Percentiles rank a stretch among this genome's conserved stretches.
Conservation (phyloP, 2,329 filamentous ascomycete genomes). For the Metarhizium brunneum region DNA sequence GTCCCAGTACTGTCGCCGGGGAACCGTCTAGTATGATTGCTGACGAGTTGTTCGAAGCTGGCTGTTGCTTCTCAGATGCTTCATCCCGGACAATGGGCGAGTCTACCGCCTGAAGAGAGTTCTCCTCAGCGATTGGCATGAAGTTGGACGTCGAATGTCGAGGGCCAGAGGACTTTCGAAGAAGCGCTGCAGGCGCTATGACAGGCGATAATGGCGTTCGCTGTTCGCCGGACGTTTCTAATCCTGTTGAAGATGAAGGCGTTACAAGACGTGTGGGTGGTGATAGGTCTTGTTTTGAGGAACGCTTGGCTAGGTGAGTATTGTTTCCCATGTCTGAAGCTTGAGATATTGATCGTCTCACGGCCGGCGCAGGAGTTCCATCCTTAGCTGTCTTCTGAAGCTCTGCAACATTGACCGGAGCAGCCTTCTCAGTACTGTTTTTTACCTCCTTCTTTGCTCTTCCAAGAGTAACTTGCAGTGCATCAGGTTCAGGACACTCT, state of each 20-base stretch:
- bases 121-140: slow-evolving; percentile 37
- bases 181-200: neutral
- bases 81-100: slow-evolving; percentile 8
- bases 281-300: slow-evolving; percentile 13
- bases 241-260: neutral
- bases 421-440: slow-evolving; percentile 38
- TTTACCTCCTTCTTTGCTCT: slow-evolving; percentile 5
- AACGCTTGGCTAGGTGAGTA: slow-evolving; percentile 7
- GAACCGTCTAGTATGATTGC: slow-evolving; percentile 11
- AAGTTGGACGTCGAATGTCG: slow-evolving; percentile 12
- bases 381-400: slow-evolving; percentile 54
- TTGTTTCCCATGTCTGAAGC: slow-evolving; percentile 14
- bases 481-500: slow-evolving; percentile 60
- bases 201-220: neutral
- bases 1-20: neutral
- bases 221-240: slow-evolving; percentile 2
- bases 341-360: slow-evolving; percentile 20
- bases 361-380: slow-evolving; percentile 28
- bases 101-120: slow-evolving; percentile 8
- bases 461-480: slow-evolving; percentile 37
- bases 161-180: slow-evolving; percentile 15
- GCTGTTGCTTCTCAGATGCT: neutral
- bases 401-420: slow-evolving; percentile 54
- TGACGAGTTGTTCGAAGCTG: slow-evolving; percentile 13
- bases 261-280: slow-evolving; percentile 8